These are phyloP conservation scores for Beauveria rudraprayagi DNA, from an alignment of 2,329 filamentous ascomycete genomes.

Conservation along the genomic window DNA sequence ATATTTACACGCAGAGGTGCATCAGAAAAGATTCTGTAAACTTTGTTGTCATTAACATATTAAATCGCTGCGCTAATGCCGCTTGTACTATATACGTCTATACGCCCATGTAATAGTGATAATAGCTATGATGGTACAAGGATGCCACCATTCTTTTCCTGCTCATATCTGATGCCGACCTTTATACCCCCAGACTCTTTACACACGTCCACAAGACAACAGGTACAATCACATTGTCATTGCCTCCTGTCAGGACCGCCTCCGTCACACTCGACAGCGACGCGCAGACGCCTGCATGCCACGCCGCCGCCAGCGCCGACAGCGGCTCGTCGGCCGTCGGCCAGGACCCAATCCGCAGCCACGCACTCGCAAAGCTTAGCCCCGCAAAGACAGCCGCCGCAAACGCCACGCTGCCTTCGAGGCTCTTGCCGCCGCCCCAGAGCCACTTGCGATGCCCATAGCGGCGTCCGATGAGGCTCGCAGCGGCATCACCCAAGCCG, in stretches of 20 bases:
- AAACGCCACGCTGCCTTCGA: constrained; percentile 83
- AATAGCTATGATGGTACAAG: neutral
- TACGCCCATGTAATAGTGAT: neutral
- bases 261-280: constrained; percentile 82
- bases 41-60: neutral
- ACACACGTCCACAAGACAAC: constrained; percentile 89
- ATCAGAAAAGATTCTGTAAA: neutral
- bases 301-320: constrained; percentile 30
- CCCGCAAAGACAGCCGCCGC: constrained; percentile 69
- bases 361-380: constrained; percentile 59
- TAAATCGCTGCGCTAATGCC: neutral
- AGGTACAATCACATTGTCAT: constrained; percentile 96
- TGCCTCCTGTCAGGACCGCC: constrained; percentile 89
- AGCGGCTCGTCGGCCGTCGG: constrained; percentile 42
- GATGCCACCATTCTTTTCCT: no score
- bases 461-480: constrained; percentile 78
- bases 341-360: constrained; percentile 73
- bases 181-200: constrained; percentile 59
- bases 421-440: constrained; percentile 92
- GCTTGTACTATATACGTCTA: neutral
- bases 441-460: constrained; percentile 87
- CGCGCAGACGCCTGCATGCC: constrained; percentile 67
- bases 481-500: constrained; percentile 88
- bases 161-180: no score
- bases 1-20: neutral